Base-by-base conservation (phyloP, 2,329 filamentous ascomycete species). In the Bimuria novae-zelandiae region DNA sequence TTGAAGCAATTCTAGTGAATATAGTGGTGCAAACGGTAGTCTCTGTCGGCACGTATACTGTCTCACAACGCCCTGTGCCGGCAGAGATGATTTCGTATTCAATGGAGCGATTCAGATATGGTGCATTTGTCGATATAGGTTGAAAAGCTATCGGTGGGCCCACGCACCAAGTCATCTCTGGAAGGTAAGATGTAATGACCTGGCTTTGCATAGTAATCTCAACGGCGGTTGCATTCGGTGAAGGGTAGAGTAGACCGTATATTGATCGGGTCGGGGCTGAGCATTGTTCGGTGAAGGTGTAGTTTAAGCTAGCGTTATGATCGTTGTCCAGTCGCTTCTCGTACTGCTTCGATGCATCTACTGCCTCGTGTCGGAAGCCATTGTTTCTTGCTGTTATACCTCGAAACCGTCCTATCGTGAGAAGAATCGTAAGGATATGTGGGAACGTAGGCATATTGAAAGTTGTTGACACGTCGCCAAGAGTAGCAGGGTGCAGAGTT, bases 11-110 rank as follows among this genome's bases (percentile, higher is more conserved):
- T 1, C 72, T 75, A 2, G 68, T 76, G 25, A 79, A 65, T 0
- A 71, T 75, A 0, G 77, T 79, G 1, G 74, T 73, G 65, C 77
- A 79, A 17, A 79, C 67, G 51, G 73, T 76, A 2, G 75, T 78
- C 22, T 63, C 55, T 0, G 74, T 75, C 2, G 72, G 64, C n/a
- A 64, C 68, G 61, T 75, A 79, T 25, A 73, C 63, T 0, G 75
- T 77, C 7, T 70, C 69, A 61, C 77, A 80, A 21, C 65, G 69
- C 4, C 68, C 70, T 4, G 62, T 64, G 2, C 63, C 64, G 8
- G 55, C 54, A 1, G 57, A 27, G 4, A 51, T 54, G 3, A 55
- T 46, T 54, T 65, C 40, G 61, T 70, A 52, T 59, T 69, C 37
- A 58, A 71, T 52, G 51, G 72, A 74, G 45, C 70, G 69, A 55